Base-by-base conservation (phyloP, 345 rosid genomes). In the Brassica nigra region DNA sequence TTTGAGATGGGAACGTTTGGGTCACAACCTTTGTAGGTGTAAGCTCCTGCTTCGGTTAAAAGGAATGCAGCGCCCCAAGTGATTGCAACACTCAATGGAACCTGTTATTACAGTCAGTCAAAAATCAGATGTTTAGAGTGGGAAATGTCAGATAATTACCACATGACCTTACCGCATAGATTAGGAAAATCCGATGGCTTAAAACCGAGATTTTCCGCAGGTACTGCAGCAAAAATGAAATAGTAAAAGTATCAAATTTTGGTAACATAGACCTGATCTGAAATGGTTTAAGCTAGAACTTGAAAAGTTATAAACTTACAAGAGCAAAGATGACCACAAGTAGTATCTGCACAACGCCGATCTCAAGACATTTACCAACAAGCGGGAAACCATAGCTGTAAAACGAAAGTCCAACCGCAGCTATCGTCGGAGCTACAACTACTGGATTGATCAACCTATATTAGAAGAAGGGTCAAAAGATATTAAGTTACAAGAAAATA, bases 331-430 rank as follows among this genome's bases (percentile, higher is more conserved):
- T 34, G 77, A 92, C 83, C 84, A 92, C 96, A 75, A 95, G 83
- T 47, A 95, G 81, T 78, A 92, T 92, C 84, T 92, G 98, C 81
- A 89, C 84, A 1, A 79, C 88, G 30, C 99, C 97, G 39, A 92
- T 89, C 89, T 95, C 99, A 34, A 95, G 85, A 83, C 99, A 95
- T 75, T 85, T 88, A 52, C 99, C 98, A 80, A 87, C 99, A 55
- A 87, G 84, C 52, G 97, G 95, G 80, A 95, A 95, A 77, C 99
- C 99, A 67, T 92, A 92, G 76, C 96, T 90, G 83, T 88, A 95
- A 78, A 95, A 95, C 0, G 98, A 91, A 83, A 95, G 93, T 62
- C 99, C 99, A 77, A 95, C 94, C 31, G 99, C 99, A 76, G 99
- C 99, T 82, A 95, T 84, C 8, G 99, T 95, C 57, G 99, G 99